phyloP scores from a whole-genome alignment of 352 stramenopile genomes.

The Pythium oligandrum region DNA sequence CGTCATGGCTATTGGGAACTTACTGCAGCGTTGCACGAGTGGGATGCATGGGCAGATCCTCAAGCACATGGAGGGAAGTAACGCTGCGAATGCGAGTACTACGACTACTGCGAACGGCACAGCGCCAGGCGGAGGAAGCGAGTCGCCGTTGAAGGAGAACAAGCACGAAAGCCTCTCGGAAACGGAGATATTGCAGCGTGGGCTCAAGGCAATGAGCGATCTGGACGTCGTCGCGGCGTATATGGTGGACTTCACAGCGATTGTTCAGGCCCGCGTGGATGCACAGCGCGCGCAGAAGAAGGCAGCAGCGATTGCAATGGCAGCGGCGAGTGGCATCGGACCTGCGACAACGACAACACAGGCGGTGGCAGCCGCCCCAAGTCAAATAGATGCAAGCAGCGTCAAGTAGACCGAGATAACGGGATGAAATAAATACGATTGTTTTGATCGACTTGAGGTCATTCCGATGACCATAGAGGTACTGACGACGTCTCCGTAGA shows the following conservation, averaged over 20 bases:
- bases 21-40: slow-evolving; percentile 79
- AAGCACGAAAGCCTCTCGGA: slow-evolving; percentile 57
- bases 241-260: slow-evolving; percentile 90
- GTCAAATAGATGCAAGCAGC: slow-evolving; percentile 9
- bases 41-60: slow-evolving; percentile 85
- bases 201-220: slow-evolving; percentile 79
- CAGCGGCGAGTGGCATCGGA: background rate
- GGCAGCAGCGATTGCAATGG: slow-evolving; percentile 21
- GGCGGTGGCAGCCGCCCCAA: background rate
- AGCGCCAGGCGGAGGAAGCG: slow-evolving; percentile 1
- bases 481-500: too few relatives aligned
- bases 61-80: slow-evolving; percentile 79
- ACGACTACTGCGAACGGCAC: background rate
- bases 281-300: slow-evolving; percentile 72
- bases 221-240: slow-evolving; percentile 92
- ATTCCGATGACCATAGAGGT: too few relatives aligned
- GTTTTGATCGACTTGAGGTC: too few relatives aligned
- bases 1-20: slow-evolving; percentile 83
- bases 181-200: slow-evolving; percentile 81
- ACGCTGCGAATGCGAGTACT: slow-evolving; percentile 14
- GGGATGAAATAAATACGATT: background rate
- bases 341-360: background rate
- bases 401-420: slow-evolving; percentile 8
- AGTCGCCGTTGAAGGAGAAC: slow-evolving; percentile 9
- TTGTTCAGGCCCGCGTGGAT: slow-evolving; percentile 70